phyloP scores from a whole-genome alignment of 2,329 filamentous ascomycete species.

The Apiospora saccharicola region DNA sequence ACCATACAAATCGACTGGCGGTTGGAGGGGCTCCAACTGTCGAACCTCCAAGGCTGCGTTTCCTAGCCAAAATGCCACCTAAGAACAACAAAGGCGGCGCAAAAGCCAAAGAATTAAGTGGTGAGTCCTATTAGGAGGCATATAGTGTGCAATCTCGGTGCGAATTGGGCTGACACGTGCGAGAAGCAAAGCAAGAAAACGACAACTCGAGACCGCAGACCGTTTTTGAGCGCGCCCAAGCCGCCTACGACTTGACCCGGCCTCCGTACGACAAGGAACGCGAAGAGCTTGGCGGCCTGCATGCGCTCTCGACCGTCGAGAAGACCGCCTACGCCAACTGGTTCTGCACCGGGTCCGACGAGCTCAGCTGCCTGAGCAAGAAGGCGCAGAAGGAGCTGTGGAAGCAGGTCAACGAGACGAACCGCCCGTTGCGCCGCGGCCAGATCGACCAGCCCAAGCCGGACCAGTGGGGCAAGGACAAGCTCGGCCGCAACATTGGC shows the following conservation, averaged over 20 bases:
- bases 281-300: slow-evolving; percentile 51
- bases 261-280: slow-evolving; percentile 53
- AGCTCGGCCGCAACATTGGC: slow-evolving; percentile 56
- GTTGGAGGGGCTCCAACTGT: not conserved
- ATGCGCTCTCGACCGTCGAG: slow-evolving; percentile 55
- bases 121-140: slow-evolving; percentile 32
- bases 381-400: slow-evolving; percentile 65
- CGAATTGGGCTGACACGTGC: not conserved
- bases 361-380: slow-evolving; percentile 44
- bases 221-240: slow-evolving; percentile 55
- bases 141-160: not conserved
- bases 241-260: slow-evolving; percentile 58
- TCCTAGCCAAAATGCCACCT: slow-evolving; percentile 38
- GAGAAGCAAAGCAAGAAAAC: slow-evolving; percentile 23
- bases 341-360: slow-evolving; percentile 53
- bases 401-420: slow-evolving; percentile 62
- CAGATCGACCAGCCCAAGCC: slow-evolving; percentile 40
- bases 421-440: slow-evolving; percentile 54
- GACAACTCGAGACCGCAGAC: slow-evolving; percentile 48
- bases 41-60: slow-evolving; percentile 3
- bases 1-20: slow-evolving; percentile 13
- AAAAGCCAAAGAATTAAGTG: slow-evolving; percentile 39
- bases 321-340: slow-evolving; percentile 57
- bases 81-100: slow-evolving; percentile 41
- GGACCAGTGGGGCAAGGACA: slow-evolving; percentile 58